Percentiles rank a stretch among this genome's conserved stretches.
Evolutionary conservation across 83 land plant species (phyloP).

Genomic region (Picea abies): DNA sequence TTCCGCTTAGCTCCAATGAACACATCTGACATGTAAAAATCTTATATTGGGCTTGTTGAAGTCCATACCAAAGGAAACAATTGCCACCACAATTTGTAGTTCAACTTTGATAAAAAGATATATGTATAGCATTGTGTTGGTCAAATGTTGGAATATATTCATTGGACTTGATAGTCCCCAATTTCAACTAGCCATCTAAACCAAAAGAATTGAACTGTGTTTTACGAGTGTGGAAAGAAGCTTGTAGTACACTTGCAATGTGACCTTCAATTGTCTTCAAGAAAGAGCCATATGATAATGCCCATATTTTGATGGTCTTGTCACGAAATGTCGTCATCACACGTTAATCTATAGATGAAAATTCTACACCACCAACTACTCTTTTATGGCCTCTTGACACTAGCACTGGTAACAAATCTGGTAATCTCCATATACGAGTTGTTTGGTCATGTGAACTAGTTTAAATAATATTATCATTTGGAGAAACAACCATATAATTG

Average conservation of each 20-base stretch:
- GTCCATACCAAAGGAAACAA: too few relatives aligned
- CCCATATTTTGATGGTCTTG: slow-evolving; percentile 89
- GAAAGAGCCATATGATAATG: slow-evolving; percentile 88
- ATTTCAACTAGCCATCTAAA: slow-evolving; percentile 89
- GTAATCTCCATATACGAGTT: slow-evolving; percentile 91
- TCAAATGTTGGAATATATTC: slow-evolving; percentile 96
- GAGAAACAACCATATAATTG: slow-evolving; percentile 85
- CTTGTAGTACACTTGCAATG: slow-evolving; percentile 85
- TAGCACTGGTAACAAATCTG: slow-evolving; percentile 59
- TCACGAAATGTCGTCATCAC: slow-evolving; percentile 92
- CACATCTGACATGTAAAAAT: too few relatives aligned
- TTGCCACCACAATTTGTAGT: too few relatives aligned
- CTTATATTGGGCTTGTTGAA: too few relatives aligned
- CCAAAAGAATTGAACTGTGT: slow-evolving; percentile 92
- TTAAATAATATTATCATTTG: slow-evolving; percentile 85
- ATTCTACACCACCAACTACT: slow-evolving; percentile 91
- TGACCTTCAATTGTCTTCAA: slow-evolving; percentile 98
- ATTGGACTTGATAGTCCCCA: slow-evolving; percentile 90
- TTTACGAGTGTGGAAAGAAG: slow-evolving; percentile 81
- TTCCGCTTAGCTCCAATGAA: too few relatives aligned
- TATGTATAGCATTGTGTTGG: slow-evolving; percentile 48
- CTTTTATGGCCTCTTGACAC: slow-evolving; percentile 83
- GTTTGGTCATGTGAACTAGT: slow-evolving; percentile 97
- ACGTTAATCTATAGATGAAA: slow-evolving; percentile 93
- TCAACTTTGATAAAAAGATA: too few relatives aligned